Conservation (phyloP, 345 rosid species). For the Geranium rotundifolium region DNA sequence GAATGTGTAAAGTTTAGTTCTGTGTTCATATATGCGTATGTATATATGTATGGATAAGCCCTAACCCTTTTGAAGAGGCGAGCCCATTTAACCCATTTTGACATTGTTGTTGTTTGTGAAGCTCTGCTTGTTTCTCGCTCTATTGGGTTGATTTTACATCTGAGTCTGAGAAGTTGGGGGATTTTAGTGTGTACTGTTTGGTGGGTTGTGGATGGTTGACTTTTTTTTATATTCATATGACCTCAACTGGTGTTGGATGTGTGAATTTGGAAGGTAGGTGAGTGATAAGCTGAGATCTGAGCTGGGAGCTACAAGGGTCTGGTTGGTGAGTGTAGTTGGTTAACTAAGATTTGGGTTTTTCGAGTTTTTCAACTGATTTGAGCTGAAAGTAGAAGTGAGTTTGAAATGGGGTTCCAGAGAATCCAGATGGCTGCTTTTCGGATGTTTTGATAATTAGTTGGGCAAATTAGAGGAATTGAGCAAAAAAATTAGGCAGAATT, state of each 20-base stretch:
- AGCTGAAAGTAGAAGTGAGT: background rate
- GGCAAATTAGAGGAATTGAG: background rate
- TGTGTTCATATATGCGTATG: background rate
- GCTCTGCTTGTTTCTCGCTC: background rate
- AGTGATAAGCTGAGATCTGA: conserved; percentile 23
- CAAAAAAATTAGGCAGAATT: conserved; percentile 2
- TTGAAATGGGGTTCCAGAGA: conserved; percentile 15
- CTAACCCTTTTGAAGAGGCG: background rate
- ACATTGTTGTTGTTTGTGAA: background rate
- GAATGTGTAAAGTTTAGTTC: background rate
- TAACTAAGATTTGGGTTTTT: background rate
- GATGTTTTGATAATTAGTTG: conserved; percentile 11
- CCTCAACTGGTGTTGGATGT: background rate
- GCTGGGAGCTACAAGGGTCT: conserved; percentile 13
- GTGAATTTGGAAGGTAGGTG: conserved; percentile 8
- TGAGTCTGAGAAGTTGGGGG: background rate
- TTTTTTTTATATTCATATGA: too few relatives aligned
- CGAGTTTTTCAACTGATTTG: conserved; percentile 9
- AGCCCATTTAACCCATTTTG: background rate
- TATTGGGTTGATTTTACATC: background rate
- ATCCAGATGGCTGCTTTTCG: conserved; percentile 13
- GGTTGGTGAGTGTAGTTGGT: conserved; percentile 6
- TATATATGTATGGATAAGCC: background rate
- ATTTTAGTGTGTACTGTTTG: background rate
- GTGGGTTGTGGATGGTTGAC: background rate